Conservation (phyloP, 345 rosid species). For the Linum lewisii region DNA sequence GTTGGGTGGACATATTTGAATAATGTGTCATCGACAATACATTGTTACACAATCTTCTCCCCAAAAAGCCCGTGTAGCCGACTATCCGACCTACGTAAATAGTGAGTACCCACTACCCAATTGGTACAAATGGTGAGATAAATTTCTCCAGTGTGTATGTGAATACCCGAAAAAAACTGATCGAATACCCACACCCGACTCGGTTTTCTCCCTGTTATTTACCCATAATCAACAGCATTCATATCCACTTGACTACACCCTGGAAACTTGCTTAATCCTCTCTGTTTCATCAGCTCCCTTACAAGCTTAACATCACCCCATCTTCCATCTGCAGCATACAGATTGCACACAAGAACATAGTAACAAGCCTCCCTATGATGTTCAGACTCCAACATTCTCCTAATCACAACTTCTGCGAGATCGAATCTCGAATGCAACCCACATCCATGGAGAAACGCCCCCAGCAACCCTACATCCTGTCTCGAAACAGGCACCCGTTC, state of each 20-base stretch:
- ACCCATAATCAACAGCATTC: slow-evolving; percentile 19
- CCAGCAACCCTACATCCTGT: slow-evolving; percentile 49
- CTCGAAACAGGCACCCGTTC: slow-evolving; percentile 49
- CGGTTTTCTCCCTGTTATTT: too few species aligned
- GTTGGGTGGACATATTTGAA: too few species aligned
- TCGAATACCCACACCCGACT: too few species aligned
- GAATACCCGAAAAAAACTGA: too few species aligned
- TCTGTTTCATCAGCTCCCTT: slow-evolving; percentile 63
- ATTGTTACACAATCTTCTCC: too few species aligned
- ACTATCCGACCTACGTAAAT: too few species aligned
- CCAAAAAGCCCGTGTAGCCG: too few species aligned
- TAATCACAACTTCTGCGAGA: slow-evolving; percentile 59
- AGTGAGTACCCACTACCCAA: too few species aligned
- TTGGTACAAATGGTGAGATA: too few species aligned
- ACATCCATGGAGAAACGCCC: slow-evolving; percentile 89
- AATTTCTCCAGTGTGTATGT: too few species aligned
- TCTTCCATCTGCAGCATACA: slow-evolving; percentile 76
- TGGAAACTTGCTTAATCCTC: slow-evolving; percentile 46
- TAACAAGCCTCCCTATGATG: slow-evolving; percentile 69
- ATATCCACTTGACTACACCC: slow-evolving; percentile 47
- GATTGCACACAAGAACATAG: slow-evolving; percentile 63
- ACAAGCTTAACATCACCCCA: slow-evolving; percentile 62
- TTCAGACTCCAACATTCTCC: slow-evolving; percentile 43
- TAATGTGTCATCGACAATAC: too few species aligned
- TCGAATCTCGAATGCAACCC: slow-evolving; percentile 75